Evolutionary conservation across 83 land plant species (phyloP).

Genomic region (Larix sibirica): DNA sequence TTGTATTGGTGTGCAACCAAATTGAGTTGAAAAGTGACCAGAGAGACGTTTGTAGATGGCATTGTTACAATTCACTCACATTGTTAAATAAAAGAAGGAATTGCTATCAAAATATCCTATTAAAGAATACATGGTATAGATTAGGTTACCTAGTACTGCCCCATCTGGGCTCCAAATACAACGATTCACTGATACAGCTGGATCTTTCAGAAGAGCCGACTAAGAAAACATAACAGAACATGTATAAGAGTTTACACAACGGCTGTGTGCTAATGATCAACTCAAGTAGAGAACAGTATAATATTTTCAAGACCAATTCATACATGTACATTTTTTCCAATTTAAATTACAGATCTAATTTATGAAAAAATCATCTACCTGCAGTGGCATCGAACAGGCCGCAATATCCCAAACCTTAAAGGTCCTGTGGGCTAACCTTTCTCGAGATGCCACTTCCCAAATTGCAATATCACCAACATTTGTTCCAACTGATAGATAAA

Average conservation of each 20-base stretch:
- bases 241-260: neutral
- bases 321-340: neutral
- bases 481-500: slow-evolving; percentile 63
- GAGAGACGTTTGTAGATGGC: neutral
- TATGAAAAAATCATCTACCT: slow-evolving; percentile 39
- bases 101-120: neutral
- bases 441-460: slow-evolving; percentile 83
- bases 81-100: neutral
- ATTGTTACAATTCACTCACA: neutral
- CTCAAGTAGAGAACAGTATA: neutral
- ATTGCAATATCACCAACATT: slow-evolving; percentile 88
- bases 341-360: neutral
- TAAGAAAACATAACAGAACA: slow-evolving; percentile 19
- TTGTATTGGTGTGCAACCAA: neutral
- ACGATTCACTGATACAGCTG: slow-evolving; percentile 75
- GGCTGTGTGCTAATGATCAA: neutral
- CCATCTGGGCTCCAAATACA: slow-evolving; percentile 91
- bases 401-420: slow-evolving; percentile 90
- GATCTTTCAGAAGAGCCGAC: slow-evolving; percentile 77
- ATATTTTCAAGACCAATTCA: neutral
- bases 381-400: slow-evolving; percentile 63
- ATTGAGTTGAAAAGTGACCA: neutral
- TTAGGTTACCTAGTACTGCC: slow-evolving; percentile 58
- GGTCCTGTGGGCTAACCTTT: slow-evolving; percentile 60
- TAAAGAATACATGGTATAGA: neutral